A percentile compares a stretch with the other conserved stretches of the same genome.
These are phyloP conservation scores for Dichotomocladium elegans DNA, from an alignment of 371 early-diverging fungal genomes.

Conservation along the genomic window DNA sequence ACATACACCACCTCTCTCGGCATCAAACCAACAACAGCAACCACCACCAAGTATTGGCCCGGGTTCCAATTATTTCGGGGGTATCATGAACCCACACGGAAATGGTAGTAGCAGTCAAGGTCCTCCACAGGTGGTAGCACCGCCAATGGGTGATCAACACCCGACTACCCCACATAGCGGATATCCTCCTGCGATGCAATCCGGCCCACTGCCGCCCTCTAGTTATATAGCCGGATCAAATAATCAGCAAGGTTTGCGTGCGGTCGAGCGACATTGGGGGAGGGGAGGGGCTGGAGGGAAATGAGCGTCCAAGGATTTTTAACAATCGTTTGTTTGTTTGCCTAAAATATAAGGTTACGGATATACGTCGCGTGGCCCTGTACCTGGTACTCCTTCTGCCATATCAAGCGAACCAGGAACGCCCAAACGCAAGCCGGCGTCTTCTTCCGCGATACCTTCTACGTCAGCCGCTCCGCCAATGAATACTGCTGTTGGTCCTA, in stretches of 20 bases:
- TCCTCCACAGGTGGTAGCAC: slow-evolving; percentile 33
- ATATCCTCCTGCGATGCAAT: slow-evolving; percentile 15
- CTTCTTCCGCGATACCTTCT: slow-evolving; percentile 4
- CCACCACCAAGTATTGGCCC: slow-evolving; percentile 49
- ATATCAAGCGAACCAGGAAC: slow-evolving; percentile 2
- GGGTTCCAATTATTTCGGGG: slow-evolving; percentile 45
- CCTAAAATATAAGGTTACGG: slow-evolving; percentile 1
- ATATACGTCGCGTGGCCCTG: slow-evolving; percentile 10
- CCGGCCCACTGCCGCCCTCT: slow-evolving; percentile 7
- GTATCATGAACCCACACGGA: slow-evolving; percentile 42
- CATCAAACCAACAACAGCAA: slow-evolving; percentile 25
- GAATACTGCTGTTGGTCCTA: slow-evolving; percentile 6
- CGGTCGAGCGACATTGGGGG: not conserved
- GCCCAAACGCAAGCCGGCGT: slow-evolving; percentile 5
- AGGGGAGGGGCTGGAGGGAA: not conserved
- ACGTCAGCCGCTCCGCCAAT: not conserved
- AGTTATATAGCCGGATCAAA: slow-evolving; percentile 9
- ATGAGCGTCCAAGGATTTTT: too few species aligned
- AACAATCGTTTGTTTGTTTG: too few species aligned
- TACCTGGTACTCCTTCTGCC: slow-evolving; percentile 7
- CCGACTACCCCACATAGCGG: slow-evolving; percentile 9
- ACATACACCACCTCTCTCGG: slow-evolving; percentile 19
- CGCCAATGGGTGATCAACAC: slow-evolving; percentile 32
- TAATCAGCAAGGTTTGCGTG: not conserved
- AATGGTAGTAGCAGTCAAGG: slow-evolving; percentile 11